Percentiles rank a stretch among this genome's conserved stretches.
phyloP scores from a whole-genome alignment of 2,329 filamentous ascomycete species.

The Anisogramma anomala region DNA sequence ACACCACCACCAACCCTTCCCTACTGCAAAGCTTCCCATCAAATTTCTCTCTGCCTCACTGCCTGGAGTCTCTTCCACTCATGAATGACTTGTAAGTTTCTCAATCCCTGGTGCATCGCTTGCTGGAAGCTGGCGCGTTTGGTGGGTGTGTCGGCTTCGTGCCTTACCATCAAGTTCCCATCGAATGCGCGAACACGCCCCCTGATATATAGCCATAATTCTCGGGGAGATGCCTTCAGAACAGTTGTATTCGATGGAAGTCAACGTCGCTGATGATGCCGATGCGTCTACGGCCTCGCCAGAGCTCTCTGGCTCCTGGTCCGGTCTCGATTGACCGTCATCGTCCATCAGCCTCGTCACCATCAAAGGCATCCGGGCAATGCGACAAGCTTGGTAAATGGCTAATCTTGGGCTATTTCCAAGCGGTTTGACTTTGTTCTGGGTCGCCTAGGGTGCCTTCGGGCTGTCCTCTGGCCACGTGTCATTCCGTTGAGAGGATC shows the following conservation, averaged over 20 bases:
- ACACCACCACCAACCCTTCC: conserved; percentile 15
- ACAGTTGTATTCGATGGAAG: conserved; percentile 25
- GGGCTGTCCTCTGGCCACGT: conserved; percentile 16
- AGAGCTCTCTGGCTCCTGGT: conserved; percentile 16
- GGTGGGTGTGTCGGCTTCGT: conserved; percentile 20
- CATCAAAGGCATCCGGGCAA: conserved; percentile 30
- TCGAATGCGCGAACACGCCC: conserved; percentile 24
- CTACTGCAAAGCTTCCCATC: conserved; percentile 2
- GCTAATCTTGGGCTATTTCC: conserved; percentile 17
- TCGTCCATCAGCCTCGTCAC: conserved; percentile 37
- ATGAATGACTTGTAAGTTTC: conserved; percentile 44
- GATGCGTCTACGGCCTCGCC: conserved; percentile 21
- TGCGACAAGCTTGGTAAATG: conserved; percentile 32
- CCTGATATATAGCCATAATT: conserved; percentile 24
- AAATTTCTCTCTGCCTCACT: conserved; percentile 19
- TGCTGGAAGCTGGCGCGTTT: conserved; percentile 17
- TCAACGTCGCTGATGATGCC: conserved; percentile 23
- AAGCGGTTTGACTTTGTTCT: conserved; percentile 19
- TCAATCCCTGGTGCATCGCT: conserved; percentile 19
- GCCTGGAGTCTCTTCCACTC: conserved; percentile 30
- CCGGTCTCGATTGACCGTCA: conserved; percentile 33
- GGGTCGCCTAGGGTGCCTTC: conserved; percentile 25
- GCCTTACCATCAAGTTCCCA: conserved; percentile 27
- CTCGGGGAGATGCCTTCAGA: conserved; percentile 18
- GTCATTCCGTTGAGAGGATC: conserved; percentile 24